These are phyloP conservation scores for Speleostelium caveatum DNA, from an alignment of 78 protist species.

Conservation along the genomic window DNA sequence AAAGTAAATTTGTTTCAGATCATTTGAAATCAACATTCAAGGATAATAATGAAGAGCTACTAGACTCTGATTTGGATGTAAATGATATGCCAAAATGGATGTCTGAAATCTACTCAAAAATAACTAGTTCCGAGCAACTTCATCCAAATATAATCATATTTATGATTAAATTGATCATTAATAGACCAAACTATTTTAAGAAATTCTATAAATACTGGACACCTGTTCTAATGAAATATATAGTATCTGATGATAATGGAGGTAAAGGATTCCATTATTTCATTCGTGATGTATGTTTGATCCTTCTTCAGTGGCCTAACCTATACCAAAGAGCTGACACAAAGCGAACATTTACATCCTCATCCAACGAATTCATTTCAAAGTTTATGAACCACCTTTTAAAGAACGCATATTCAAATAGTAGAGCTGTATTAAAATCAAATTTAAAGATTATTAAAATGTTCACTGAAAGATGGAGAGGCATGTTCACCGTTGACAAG, in stretches of 20 bases:
- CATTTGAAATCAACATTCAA: background rate
- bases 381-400: constrained; percentile 57
- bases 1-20: constrained; percentile 19
- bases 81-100: constrained; percentile 79
- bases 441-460: constrained; percentile 67
- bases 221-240: constrained; percentile 53
- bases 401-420: constrained; percentile 23
- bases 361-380: background rate
- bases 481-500: constrained; percentile 28
- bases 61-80: background rate
- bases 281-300: constrained; percentile 71
- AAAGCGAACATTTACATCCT: background rate
- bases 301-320: constrained; percentile 53
- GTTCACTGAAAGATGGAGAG: constrained; percentile 76
- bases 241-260: constrained; percentile 22
- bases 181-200: constrained; percentile 75
- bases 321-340: background rate
- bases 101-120: constrained; percentile 25
- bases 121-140: background rate
- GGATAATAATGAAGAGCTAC: background rate
- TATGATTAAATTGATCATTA: constrained; percentile 63
- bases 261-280: constrained; percentile 82
- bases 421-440: constrained; percentile 40
- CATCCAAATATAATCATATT: constrained; percentile 73
- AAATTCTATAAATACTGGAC: constrained; percentile 49